phyloP scores from a whole-genome alignment of 2,329 filamentous ascomycete species.

The Chaetomiaceae sp. region DNA sequence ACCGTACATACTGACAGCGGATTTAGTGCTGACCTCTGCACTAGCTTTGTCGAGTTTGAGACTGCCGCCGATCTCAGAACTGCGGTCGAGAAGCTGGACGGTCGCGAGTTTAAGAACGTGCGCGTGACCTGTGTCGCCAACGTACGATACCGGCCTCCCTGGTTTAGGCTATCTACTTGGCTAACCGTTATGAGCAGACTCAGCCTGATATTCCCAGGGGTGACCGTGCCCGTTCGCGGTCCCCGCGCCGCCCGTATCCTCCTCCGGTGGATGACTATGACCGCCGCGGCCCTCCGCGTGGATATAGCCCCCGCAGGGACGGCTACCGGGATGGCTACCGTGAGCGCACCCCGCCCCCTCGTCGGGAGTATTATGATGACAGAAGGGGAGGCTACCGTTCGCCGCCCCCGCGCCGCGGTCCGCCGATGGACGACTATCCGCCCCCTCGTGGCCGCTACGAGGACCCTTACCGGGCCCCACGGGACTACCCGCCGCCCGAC shows the following conservation, averaged over 20 bases:
- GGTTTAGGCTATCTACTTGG: not conserved
- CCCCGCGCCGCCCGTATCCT: conserved; percentile 58
- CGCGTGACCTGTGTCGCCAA: conserved; percentile 81
- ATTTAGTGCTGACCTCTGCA: conserved; percentile 15
- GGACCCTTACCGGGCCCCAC: conserved; percentile 60
- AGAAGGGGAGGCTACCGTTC: conserved; percentile 68
- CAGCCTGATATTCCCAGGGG: conserved; percentile 47
- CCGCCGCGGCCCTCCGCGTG: conserved; percentile 69
- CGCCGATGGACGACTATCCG: conserved; percentile 66
- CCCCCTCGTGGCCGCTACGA: conserved; percentile 64
- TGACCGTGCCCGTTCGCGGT: conserved; percentile 75
- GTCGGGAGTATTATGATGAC: conserved; percentile 83
- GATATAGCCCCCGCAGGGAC: conserved; percentile 66
- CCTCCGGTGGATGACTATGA: conserved; percentile 74
- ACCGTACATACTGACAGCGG: no score
- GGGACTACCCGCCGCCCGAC: conserved; percentile 61
- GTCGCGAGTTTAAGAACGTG: conserved; percentile 85
- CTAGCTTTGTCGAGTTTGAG: conserved; percentile 95
- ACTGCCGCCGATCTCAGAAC: conserved; percentile 81
- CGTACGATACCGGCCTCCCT: conserved; percentile 48
- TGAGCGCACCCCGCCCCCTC: conserved; percentile 64
- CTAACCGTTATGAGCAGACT: conserved; percentile 14
- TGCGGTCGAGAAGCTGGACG: conserved; percentile 91
- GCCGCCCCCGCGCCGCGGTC: conserved; percentile 62
- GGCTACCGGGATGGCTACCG: conserved; percentile 67